Base-by-base conservation (phyloP, 2,329 filamentous ascomycete species). In the Alternaria solani region DNA sequence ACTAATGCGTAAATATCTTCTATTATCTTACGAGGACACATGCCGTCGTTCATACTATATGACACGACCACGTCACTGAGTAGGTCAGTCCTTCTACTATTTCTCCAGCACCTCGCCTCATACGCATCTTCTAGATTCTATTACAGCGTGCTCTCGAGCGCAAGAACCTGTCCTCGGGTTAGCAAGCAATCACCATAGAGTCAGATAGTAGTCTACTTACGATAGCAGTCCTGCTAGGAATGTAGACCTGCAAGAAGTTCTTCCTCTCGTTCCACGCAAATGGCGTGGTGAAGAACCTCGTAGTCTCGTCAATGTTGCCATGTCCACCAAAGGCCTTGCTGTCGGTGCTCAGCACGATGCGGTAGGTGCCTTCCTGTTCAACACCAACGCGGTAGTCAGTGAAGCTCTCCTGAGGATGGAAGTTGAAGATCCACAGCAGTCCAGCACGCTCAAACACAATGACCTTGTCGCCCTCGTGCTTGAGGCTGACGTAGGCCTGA, bases 341-440 rank as follows among this genome's bases (percentile, higher is more conserved):
- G 77, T 99, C 95, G 0, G 90, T 90, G 78, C 94, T 93, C 43
- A 99, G 84, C 4, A 97, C 89, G 55, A 97, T 88, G 56, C 88
- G 86, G 80, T 99, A 99, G 1, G 92, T 96, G 39, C 95, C 95
- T 4, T 90, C 81, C 20, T 88, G 84, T 52, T 98, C 93, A 39
- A 99, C 85, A 18, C 95, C 95, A 47, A 99, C 90, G 38, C 94
- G 88, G 78, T 97, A 99, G 80, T 98, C 95, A 11, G 90, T 89
- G 80, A 91, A 99, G 79, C 93, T 97, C 68, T 90, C 82, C 28
- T 87, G 87, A 0, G 92, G 89, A 76, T 98, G 89, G 85, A 98
- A 97, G 81, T 99, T 99, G 86, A 99, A 98, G 70, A 97, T 86
- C 84, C 94, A 99, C 11, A 99, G 84, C 59, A 97, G 82, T 0